Evolutionary conservation across 202 grass and related monocot genomes (phyloP), one percentile per base, ranked within the genome.

Genomic region (Carex arenaria): DNA sequence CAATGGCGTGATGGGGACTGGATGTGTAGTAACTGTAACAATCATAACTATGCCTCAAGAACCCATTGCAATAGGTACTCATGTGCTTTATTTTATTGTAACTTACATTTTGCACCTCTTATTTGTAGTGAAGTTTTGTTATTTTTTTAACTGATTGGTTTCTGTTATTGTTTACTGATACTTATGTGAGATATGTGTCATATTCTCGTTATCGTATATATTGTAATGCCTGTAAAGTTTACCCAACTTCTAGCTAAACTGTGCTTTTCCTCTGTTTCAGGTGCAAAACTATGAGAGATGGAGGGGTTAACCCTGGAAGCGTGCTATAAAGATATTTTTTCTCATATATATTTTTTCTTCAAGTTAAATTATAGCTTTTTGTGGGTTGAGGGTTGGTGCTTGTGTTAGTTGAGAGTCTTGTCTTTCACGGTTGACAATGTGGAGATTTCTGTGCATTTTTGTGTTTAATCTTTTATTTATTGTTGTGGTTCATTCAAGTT

Each of bases 1-100:
- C 89, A 90, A 92, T 98, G 96, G 96, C 92, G 93, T 34, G 89
- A 98, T 53, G 96, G 96, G 47, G 96, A 98, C 79, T 98, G 96
- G 96, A 87, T 98, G 89, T 95, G 93, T 84, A 92, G 70, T 70
- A 93, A 85, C 79, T 98, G 96, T 85, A 93, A 89, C 85, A 98
- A 98, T 90, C 96, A 98, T 84, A 98, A 98, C 86, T 98, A 93
- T 89, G 91, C 93, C 90, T 98, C 96, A 42, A 90, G 91, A 82
- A 86, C 91, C 10, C 87, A 89, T 88, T 98, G 96, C 80, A 98
- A 98, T 85, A 95, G 96, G 96, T 98, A 90, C 69, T 55, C 30
- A 22, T 80, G 61, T 52, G 19, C 5, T 19, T 14, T 72, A 51
- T 72, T 72, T 20, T 49, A 11, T 72, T 72, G 69, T 13, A 51